These are phyloP conservation scores for Kodamaea kaohsiungensis DNA, from an alignment of 805 yeast species.

Conservation along the genomic window DNA sequence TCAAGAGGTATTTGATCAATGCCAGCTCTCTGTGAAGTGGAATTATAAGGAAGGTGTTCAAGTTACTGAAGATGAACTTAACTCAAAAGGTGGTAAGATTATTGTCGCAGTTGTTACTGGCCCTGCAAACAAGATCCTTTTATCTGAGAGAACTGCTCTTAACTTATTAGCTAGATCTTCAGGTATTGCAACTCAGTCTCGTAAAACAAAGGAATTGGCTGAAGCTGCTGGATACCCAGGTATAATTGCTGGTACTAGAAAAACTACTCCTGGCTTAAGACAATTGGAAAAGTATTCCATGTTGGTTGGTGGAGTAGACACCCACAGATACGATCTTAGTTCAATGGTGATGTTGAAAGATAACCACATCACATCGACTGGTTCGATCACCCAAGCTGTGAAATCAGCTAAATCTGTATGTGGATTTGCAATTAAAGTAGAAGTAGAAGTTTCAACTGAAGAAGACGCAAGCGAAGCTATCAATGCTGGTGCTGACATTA, in stretches of 20 bases:
- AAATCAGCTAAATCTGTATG: conserved; percentile 72
- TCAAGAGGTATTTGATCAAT: conserved; percentile 76
- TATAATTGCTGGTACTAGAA: conserved; percentile 91
- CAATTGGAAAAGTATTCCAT: conserved; percentile 87
- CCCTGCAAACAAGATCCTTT: conserved; percentile 72
- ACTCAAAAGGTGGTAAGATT: conserved; percentile 52
- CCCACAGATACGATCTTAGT: conserved; percentile 88
- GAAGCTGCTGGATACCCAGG: conserved; percentile 72
- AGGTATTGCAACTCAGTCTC: conserved; percentile 82
- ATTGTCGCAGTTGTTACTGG: conserved; percentile 80
- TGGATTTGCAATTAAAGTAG: conserved; percentile 88
- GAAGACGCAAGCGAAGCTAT: conserved; percentile 91
- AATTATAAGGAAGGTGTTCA: conserved; percentile 64
- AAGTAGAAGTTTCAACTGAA: conserved; percentile 87
- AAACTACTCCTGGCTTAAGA: conserved; percentile 96
- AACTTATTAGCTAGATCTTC: conserved; percentile 80
- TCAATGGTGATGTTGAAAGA: conserved; percentile 97
- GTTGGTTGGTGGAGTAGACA: conserved; percentile 93
- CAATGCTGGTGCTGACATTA: conserved; percentile 91
- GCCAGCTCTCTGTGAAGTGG: conserved; percentile 76
- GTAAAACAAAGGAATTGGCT: conserved; percentile 58
- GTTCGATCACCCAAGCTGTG: conserved; percentile 87
- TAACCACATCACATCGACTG: conserved; percentile 90
- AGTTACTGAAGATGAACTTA: conserved; percentile 42
- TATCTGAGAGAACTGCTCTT: conserved; percentile 85